Evolutionary conservation across 192 early-diverging fungal genomes (phyloP), one percentile per base, ranked within the genome.

Genomic region (Spinellus fusiger): DNA sequence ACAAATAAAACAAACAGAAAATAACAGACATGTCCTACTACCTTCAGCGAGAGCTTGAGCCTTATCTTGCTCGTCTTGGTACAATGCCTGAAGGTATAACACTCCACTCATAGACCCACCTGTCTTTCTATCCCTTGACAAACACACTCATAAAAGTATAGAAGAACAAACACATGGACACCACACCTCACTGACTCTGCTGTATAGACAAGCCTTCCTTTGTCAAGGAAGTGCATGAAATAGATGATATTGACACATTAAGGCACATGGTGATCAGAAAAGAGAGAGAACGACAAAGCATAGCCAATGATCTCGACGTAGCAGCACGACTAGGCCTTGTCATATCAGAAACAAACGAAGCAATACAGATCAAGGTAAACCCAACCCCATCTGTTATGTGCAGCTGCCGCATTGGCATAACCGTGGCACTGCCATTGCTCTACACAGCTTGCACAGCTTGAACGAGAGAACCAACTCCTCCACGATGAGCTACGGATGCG

Each of bases 301-400:
- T 84, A 13, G 74, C 74, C 3, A 69, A 70, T 25, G 77, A 84
- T 52, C 48, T 84, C 26, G 80, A 84, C 40, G 72, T 81, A 22
- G 82, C 82, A 22, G 82, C 82, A 10, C 72, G 80, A n/a, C 64
- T 84, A 28, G 82, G 82, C n/a, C 58, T 84, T 6, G 82, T 71
- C 28, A 74, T 84, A 15, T 81, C 77, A 16, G 73, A 75, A 64
- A 69, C 70, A 49, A 78, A 78, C 40, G 77, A 78, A 64, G 73
- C 81, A 22, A 65, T 80, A 44, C 75, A 79, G 63, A 61, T 76
- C 25, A 79, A 81, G 58, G 72, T 74, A 60, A n/a, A 22, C 20
- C 0, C 29, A 12, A 0, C 12, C 33, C 20, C 33, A 12, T 55
- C 16, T 55, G 6, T 49, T 3, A 33, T 16, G 27, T 50, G 20